These are phyloP conservation scores for Endoconidiophora polonica DNA, from an alignment of 2,329 filamentous ascomycete genomes.

Conservation along the genomic window DNA sequence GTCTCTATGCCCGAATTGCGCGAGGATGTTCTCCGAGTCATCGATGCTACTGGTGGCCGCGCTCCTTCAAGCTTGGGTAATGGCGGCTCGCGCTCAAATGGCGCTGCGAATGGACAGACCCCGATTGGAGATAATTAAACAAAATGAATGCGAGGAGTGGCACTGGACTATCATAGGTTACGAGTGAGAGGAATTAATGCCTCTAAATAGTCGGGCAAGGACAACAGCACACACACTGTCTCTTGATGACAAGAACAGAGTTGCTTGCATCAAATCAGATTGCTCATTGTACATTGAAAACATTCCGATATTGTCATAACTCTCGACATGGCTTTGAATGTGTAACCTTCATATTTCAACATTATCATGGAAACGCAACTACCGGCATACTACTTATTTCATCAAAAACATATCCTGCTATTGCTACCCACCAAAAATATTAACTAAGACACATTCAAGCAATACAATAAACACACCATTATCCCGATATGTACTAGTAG, in stretches of 20 bases:
- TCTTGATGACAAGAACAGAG: too few species aligned
- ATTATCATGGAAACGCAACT: too few species aligned
- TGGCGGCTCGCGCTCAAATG: background rate
- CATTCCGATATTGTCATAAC: background rate
- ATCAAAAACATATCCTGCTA: too few species aligned
- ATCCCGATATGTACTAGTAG: background rate
- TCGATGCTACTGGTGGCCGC: conserved; percentile 28
- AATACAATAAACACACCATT: too few species aligned
- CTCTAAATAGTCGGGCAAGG: background rate
- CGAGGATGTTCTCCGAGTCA: conserved; percentile 33
- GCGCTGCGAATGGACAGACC: background rate
- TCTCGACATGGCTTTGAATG: too few species aligned
- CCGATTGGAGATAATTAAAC: background rate
- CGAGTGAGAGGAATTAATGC: background rate
- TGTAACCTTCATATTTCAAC: too few species aligned
- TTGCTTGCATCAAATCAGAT: background rate
- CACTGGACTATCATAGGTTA: too few species aligned
- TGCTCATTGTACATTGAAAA: background rate
- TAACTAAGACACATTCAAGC: too few species aligned
- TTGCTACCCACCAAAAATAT: background rate
- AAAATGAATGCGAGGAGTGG: background rate
- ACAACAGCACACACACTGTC: background rate
- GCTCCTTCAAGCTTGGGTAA: background rate
- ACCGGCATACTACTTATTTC: too few species aligned
- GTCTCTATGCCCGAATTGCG: conserved; percentile 41